Evolutionary conservation across 345 rosid species (phyloP).

Genomic region (Linum trigynum): DNA sequence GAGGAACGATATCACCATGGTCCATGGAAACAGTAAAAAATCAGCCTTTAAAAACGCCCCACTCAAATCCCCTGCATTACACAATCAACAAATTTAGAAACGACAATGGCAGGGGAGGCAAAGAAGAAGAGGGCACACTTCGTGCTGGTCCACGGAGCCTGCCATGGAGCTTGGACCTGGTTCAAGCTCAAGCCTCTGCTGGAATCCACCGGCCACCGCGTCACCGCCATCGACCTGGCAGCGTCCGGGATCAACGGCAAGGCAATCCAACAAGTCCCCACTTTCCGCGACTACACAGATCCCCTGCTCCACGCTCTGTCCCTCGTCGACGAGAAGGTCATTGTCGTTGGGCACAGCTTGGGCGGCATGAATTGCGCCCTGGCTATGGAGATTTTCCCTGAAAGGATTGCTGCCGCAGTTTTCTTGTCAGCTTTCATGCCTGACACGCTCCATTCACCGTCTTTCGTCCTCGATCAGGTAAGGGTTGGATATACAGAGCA

Average conservation of each 20-base stretch:
- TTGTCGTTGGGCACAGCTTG: constrained; percentile 30
- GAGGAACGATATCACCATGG: too few relatives aligned
- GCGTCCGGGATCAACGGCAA: constrained; percentile 3
- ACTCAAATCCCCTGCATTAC: too few relatives aligned
- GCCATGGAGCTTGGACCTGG: constrained; percentile 22
- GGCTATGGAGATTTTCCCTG: constrained; percentile 30
- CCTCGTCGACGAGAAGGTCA: constrained; percentile 23
- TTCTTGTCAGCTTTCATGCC: constrained; percentile 27
- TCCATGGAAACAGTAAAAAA: too few relatives aligned
- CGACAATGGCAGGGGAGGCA: too few relatives aligned
- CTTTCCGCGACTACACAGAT: neutral
- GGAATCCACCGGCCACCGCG: constrained; percentile 9
- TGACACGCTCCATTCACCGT: constrained; percentile 10
- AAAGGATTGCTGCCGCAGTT: constrained; percentile 18
- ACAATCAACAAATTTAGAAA: too few relatives aligned
- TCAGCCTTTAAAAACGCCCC: too few relatives aligned
- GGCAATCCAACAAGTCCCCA: neutral
- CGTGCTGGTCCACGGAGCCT: constrained; percentile 10
- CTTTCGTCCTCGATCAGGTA: constrained; percentile 21
- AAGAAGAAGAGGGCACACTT: neutral
- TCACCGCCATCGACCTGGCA: constrained; percentile 16
- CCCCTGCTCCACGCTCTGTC: constrained; percentile 9
- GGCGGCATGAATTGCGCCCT: constrained; percentile 26
- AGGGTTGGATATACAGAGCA: neutral
- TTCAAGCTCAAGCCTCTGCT: constrained; percentile 11